A percentile compares a stretch with the other conserved stretches of the same genome.
These are phyloP conservation scores for Cetraspora pellucida DNA, from an alignment of 192 early-diverging fungal species.

Conservation along the genomic window DNA sequence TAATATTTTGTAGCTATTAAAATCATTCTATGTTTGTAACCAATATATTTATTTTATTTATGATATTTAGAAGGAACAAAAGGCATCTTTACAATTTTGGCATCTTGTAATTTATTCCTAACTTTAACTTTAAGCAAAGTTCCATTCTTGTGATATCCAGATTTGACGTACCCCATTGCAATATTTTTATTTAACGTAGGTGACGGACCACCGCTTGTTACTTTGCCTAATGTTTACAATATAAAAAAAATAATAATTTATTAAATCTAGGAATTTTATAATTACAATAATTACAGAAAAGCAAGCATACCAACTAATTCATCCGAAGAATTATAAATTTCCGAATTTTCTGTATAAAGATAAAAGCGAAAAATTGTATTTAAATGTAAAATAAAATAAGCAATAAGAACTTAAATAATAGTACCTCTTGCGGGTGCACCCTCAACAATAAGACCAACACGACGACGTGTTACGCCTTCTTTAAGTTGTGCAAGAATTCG, in stretches of 20 bases:
- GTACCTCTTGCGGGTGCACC: conserved; percentile 88
- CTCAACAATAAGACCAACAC: conserved; percentile 88
- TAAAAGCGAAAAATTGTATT: background rate
- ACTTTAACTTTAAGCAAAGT: conserved; percentile 93
- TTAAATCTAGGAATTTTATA: background rate
- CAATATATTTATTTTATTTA: conserved; percentile 43
- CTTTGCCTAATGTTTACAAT: conserved; percentile 40
- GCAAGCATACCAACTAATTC: conserved; percentile 61
- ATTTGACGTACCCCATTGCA: conserved; percentile 95
- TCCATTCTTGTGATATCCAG: conserved; percentile 87
- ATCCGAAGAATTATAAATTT: conserved; percentile 66
- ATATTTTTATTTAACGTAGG: conserved; percentile 94
- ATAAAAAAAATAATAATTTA: background rate
- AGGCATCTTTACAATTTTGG: conserved; percentile 90
- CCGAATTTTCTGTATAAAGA: conserved; percentile 53
- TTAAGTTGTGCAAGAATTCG: conserved; percentile 87
- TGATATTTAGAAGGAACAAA: conserved; percentile 87
- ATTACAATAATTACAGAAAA: background rate
- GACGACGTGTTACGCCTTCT: conserved; percentile 73
- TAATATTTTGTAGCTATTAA: too few relatives aligned
- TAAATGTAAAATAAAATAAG: background rate
- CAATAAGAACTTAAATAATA: background rate
- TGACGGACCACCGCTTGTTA: conserved; percentile 92
- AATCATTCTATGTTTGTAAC: too few relatives aligned
- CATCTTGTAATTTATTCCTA: conserved; percentile 81